phyloP scores from a whole-genome alignment of 257 asterid genomes.

The Forsythia viridissima region DNA sequence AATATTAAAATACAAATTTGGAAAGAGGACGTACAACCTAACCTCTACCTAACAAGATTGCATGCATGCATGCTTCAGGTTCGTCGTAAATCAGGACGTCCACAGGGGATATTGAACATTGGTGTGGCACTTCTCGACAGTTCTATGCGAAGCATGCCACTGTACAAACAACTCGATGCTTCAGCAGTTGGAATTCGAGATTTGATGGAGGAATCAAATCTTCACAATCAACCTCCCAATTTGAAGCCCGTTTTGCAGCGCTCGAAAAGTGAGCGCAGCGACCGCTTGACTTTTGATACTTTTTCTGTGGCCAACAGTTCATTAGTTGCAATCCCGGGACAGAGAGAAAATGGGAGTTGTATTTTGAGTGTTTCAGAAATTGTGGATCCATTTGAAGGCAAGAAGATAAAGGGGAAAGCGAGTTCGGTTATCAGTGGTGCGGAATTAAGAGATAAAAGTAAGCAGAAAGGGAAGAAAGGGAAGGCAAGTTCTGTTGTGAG shows the following conservation, averaged over 20 bases:
- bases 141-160: conserved; percentile 80
- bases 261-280: conserved; percentile 70
- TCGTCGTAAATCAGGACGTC: conserved; percentile 90
- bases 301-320: conserved; percentile 41
- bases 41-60: neutral
- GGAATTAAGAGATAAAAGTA: conserved; percentile 51
- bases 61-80: conserved; percentile 39
- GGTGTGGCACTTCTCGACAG: conserved; percentile 81
- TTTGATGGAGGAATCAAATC: conserved; percentile 45
- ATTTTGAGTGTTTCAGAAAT: conserved; percentile 59
- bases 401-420: conserved; percentile 54
- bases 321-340: conserved; percentile 32
- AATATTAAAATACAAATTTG: no score
- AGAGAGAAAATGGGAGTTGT: conserved; percentile 49
- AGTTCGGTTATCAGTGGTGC: conserved; percentile 76
- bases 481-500: conserved; percentile 60
- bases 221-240: conserved; percentile 12
- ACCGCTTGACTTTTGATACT: conserved; percentile 40
- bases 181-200: conserved; percentile 71
- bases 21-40: no score
- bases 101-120: conserved; percentile 82
- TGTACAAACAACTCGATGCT: conserved; percentile 56
- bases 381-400: conserved; percentile 26
- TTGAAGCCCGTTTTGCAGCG: conserved; percentile 52
- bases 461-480: conserved; percentile 32